Evolutionary conservation across 2,329 filamentous ascomycete species (phyloP), one percentile per base, ranked within the genome.

Genomic region (Zymoseptoria crescenta): DNA sequence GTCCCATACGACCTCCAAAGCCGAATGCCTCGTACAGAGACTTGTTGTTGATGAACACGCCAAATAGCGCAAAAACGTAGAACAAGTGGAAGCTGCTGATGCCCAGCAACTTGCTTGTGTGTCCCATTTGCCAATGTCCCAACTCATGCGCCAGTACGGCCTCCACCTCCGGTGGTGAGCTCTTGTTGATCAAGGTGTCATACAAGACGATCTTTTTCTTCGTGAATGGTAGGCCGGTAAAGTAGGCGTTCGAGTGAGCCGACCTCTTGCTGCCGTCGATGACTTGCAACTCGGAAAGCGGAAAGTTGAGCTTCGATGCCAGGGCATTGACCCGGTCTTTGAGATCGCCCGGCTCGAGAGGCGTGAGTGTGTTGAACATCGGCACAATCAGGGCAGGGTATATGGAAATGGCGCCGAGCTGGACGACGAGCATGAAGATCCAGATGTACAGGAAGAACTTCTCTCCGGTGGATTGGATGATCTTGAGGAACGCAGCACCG

Each of bases 131-230:
- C 94, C 94, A 99, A 79, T 99, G 94, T 55, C 94, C 94, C 53
- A 99, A 83, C 76, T 99, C 94, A 74, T 99, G 94, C 41, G 91
- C 92, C 56, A 99, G 80, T 56, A 99, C 92, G 65, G 94, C 93
- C 60, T 96, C 90, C 49, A 99, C 92, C 76, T 99, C 94, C 71
- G 94, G 83, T 3, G 89, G 86, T 63, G 92, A 85, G 74, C 88
- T 94, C 83, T 97, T 96, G 76, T 96, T 93, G 63, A 99, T 91
- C 64, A 99, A 78, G 4, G 95, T 99, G 73, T 99, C 94, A 74
- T 96, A 99, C 72, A 99, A 95, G 70, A 99, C 94, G 79, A 99
- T 99, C 80, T 97, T 95, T 80, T 97, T 95, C 83, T 97, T 97
- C 83, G 96, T 96, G 92, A 93, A 99, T 49, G 94, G 94, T 58